phyloP scores from a whole-genome alignment of 352 stramenopile species.

The Phytophthora ramorum region DNA sequence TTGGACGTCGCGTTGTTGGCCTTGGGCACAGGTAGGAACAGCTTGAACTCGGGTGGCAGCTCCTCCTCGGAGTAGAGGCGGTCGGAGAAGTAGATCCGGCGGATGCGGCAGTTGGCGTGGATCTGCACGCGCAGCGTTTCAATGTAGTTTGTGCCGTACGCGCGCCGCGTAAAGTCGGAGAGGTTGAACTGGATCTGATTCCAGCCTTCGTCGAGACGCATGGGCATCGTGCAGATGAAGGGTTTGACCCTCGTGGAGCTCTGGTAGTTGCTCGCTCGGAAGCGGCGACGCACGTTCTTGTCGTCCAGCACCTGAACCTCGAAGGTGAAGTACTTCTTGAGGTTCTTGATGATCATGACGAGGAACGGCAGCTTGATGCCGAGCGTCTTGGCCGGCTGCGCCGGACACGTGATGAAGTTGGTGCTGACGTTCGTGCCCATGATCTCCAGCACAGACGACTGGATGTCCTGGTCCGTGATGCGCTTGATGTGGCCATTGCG shows the following conservation, averaged over 20 bases:
- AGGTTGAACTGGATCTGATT: slow-evolving; percentile 99
- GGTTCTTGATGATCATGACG: slow-evolving; percentile 99
- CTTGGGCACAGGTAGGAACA: slow-evolving; percentile 96
- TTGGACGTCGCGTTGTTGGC: slow-evolving; percentile 55
- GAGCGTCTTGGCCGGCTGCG: slow-evolving; percentile 94
- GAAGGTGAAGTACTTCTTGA: slow-evolving; percentile 99
- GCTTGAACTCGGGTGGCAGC: slow-evolving; percentile 97
- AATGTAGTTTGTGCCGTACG: slow-evolving; percentile 98
- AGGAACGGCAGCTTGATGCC: slow-evolving; percentile 98
- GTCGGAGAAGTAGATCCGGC: slow-evolving; percentile 98
- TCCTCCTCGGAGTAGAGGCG: slow-evolving; percentile 97
- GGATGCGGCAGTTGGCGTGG: slow-evolving; percentile 97
- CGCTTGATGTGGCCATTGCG: slow-evolving; percentile 99
- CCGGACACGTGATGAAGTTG: slow-evolving; percentile 97
- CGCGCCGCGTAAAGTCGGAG: slow-evolving; percentile 96
- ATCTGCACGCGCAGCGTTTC: slow-evolving; percentile 98
- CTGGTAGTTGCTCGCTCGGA: slow-evolving; percentile 97
- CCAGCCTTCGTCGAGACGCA: slow-evolving; percentile 98
- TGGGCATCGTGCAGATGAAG: slow-evolving; percentile 99
- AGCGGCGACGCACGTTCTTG: slow-evolving; percentile 97
- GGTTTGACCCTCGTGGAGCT: slow-evolving; percentile 97
- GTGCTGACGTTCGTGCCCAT: slow-evolving; percentile 99
- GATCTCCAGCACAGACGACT: slow-evolving; percentile 98
- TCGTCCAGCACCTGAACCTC: slow-evolving; percentile 98
- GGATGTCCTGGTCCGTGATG: slow-evolving; percentile 98